phyloP scores from a whole-genome alignment of 2,329 filamentous ascomycete genomes.

The Apiospora kogelbergensis region DNA sequence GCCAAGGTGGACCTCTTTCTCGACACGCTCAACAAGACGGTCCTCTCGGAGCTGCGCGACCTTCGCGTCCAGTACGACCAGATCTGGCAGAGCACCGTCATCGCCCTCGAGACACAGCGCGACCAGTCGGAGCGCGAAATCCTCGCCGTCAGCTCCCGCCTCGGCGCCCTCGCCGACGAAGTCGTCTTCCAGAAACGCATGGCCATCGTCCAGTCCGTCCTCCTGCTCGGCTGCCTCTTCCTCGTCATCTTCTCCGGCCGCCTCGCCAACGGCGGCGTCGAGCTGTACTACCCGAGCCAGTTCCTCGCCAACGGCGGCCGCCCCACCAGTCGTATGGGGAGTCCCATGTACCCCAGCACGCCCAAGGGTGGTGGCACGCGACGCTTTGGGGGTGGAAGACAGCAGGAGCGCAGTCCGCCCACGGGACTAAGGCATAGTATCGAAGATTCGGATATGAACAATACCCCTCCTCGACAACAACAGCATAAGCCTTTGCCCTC shows the following conservation, averaged over 20 bases:
- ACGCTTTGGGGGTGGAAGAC: background rate
- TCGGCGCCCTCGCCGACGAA: conserved; percentile 92
- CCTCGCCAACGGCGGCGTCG: conserved; percentile 32
- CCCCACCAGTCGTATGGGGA: conserved; percentile 21
- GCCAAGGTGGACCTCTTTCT: conserved; percentile 81
- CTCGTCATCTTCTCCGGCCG: conserved; percentile 78
- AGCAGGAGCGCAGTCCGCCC: background rate
- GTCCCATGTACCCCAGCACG: conserved; percentile 27
- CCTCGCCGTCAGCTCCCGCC: conserved; percentile 73
- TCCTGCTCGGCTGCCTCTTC: conserved; percentile 82
- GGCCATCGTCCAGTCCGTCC: conserved; percentile 85
- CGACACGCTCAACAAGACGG: conserved; percentile 81
- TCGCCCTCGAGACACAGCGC: conserved; percentile 85
- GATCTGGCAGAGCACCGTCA: conserved; percentile 92
- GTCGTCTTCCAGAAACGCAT: conserved; percentile 85
- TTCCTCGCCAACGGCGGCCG: conserved; percentile 18
- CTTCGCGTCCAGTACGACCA: conserved; percentile 90
- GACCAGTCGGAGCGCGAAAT: conserved; percentile 83
- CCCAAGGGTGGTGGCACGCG: conserved; percentile 17
- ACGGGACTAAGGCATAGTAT: conserved; percentile 6
- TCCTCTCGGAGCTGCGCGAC: conserved; percentile 75
- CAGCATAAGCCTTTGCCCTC: conserved; percentile 1
- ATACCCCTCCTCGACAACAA: conserved; percentile 1
- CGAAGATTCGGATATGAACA: conserved; percentile 1
- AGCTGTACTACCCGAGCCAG: conserved; percentile 31